Percentiles rank a stretch among this genome's conserved stretches.
Evolutionary conservation across 306 rosid species (phyloP).

Genomic region (Geum urbanum): DNA sequence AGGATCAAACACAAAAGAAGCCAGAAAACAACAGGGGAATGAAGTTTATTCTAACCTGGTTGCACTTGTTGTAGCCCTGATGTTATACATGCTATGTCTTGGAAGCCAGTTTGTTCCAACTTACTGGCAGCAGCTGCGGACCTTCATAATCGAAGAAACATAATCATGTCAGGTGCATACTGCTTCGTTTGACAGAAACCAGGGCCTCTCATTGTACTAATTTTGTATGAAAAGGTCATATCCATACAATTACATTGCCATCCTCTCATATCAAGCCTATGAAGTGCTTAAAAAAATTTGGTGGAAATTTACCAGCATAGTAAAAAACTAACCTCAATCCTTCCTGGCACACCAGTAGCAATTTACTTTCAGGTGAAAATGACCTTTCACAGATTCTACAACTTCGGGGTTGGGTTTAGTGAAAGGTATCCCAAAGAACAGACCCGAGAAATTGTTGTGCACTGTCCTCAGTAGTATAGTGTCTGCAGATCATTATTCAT

Average conservation of each 20-base stretch:
- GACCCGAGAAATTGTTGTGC: constrained; percentile 89
- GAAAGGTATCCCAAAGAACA: constrained; percentile 78
- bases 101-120: constrained; percentile 76
- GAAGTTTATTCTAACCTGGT: constrained; percentile 48
- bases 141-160: constrained; percentile 47
- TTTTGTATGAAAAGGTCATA: not conserved
- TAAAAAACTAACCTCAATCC: constrained; percentile 70
- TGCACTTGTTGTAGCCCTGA: constrained; percentile 82
- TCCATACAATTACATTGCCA: not conserved
- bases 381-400: constrained; percentile 60
- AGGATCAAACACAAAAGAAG: not conserved
- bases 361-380: constrained; percentile 61
- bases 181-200: constrained; percentile 7
- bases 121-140: constrained; percentile 72
- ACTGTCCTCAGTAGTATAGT: constrained; percentile 76
- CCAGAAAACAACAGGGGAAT: not conserved
- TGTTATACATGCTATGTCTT: constrained; percentile 66
- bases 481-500: constrained; percentile 41
- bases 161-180: constrained; percentile 27
- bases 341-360: constrained; percentile 87
- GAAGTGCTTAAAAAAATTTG: too few relatives aligned
- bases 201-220: not conserved
- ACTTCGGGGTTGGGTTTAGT: constrained; percentile 82
- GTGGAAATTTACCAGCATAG: not conserved
- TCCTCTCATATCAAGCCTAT: not conserved